Base-by-base conservation (phyloP, 305 asterid species). In the Euphrasia arctica region DNA sequence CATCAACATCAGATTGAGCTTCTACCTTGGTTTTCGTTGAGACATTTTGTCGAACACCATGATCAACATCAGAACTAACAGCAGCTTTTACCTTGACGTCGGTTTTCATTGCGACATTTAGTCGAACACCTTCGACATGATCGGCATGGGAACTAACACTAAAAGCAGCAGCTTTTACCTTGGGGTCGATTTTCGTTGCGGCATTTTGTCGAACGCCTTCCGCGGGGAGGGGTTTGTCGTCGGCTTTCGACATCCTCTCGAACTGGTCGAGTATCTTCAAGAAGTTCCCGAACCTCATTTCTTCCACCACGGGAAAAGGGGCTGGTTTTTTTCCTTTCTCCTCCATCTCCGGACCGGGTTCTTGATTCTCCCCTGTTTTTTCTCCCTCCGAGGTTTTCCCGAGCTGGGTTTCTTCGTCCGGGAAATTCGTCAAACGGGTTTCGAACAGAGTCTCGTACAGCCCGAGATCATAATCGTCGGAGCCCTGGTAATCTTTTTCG, bases 391-490 rank as follows among this genome's bases (percentile, higher is more conserved):
- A 29, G 32, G 1, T 29, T 29, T 42, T 42, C 7, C 45, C n/a
- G 3, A 9, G 49, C 10, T 12, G 49, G 54, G 1, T 48, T 48
- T 48, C 55, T 15, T 15, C 56, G 10, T 6, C 3, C 11, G 3
- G 28, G 18, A 15, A 45, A 47, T 47, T 47, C 14, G 5, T 47
- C 28, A 8, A 50, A 50, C 28, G 22, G 14, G 76, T 12, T 4
- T 76, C 90, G 41, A 90, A 90, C 55, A 90, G 76, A 9, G 71
- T 63, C 15, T 76, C 82, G 64, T 79, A 84, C 57, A 81, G 64
- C 36, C 85, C 91, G 63, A 83, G 82, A 70, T 83, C 82, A 66
- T 82, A 87, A 34, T 11, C 15, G 52, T 10, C 52, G 52, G 65
- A 59, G 9, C 68, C 14, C 55, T 4, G 63, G 6, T 64, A 25